These are phyloP conservation scores for Aspergillus novofumigatus DNA, from an alignment of 2,329 filamentous ascomycete species.

Conservation along the genomic window DNA sequence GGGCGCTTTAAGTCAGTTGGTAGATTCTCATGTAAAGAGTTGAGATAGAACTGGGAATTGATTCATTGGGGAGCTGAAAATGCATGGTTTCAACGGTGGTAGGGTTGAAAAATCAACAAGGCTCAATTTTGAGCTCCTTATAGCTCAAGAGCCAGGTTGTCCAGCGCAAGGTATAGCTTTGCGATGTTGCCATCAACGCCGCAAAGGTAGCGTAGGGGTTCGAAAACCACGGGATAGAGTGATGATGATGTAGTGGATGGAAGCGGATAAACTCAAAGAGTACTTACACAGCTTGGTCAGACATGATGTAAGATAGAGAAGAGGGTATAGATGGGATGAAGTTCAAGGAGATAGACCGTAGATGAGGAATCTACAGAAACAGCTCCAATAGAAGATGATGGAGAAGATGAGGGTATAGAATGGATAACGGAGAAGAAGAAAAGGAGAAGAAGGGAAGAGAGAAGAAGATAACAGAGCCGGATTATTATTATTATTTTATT, in stretches of 20 bases:
- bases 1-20: slow-evolving; percentile 61
- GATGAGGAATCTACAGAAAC: background rate
- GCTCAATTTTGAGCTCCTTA: too few relatives aligned
- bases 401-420: slow-evolving; percentile 8
- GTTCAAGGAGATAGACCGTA: slow-evolving; percentile 9
- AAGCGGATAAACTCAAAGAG: slow-evolving; percentile 2
- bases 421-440: slow-evolving; percentile 13
- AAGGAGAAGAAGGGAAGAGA: slow-evolving; percentile 20
- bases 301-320: slow-evolving; percentile 33
- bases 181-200: too few relatives aligned
- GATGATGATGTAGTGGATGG: slow-evolving; percentile 7
- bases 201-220: background rate
- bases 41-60: slow-evolving; percentile 1
- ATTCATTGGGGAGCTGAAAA: too few relatives aligned
- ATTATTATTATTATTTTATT: slow-evolving; percentile 7
- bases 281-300: slow-evolving; percentile 45
- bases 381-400: slow-evolving; percentile 7
- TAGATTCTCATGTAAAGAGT: slow-evolving; percentile 32
- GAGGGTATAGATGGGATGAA: slow-evolving; percentile 7
- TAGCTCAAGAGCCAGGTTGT: too few relatives aligned
- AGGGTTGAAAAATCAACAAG: too few relatives aligned
- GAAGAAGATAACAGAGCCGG: slow-evolving; percentile 17
- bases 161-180: too few relatives aligned
- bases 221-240: background rate
- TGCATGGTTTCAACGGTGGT: too few relatives aligned